Evolutionary conservation across 768 basidiomycete species (phyloP).

Genomic region (Zangia roseola): DNA sequence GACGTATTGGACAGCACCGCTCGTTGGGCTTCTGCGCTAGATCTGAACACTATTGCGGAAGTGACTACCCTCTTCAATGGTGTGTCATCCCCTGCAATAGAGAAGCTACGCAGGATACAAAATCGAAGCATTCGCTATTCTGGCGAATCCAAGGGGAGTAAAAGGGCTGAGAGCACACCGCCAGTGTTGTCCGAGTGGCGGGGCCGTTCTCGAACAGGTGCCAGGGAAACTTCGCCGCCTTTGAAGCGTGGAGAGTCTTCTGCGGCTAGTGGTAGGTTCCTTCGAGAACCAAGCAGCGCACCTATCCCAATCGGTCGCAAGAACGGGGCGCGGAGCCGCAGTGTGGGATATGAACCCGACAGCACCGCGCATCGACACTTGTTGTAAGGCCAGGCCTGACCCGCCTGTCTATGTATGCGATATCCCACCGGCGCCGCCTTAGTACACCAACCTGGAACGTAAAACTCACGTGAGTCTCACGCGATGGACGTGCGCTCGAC

Average conservation of each 20-base stretch:
- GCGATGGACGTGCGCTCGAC: background rate
- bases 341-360: slow-evolving; percentile 23
- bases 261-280: slow-evolving; percentile 17
- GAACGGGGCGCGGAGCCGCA: slow-evolving; percentile 26
- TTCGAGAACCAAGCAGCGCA: slow-evolving; percentile 26
- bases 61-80: slow-evolving; percentile 13
- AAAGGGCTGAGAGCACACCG: slow-evolving; percentile 32
- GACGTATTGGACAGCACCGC: slow-evolving; percentile 28
- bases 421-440: background rate
- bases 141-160: slow-evolving; percentile 1
- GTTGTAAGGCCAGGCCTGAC: slow-evolving; percentile 2
- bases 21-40: slow-evolving; percentile 27
- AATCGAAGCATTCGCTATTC: background rate
- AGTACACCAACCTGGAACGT: too few species aligned
- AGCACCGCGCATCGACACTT: slow-evolving; percentile 11
- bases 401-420: background rate
- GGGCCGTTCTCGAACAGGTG: slow-evolving; percentile 7
- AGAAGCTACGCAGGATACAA: slow-evolving; percentile 24
- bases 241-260: slow-evolving; percentile 5
- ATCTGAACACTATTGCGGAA: slow-evolving; percentile 24
- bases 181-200: slow-evolving; percentile 26
- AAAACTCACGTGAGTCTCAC: slow-evolving; percentile 20
- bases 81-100: slow-evolving; percentile 15
- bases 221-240: slow-evolving; percentile 11
- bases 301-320: slow-evolving; percentile 24